Base-by-base conservation (phyloP, 768 basidiomycete genomes). In the Suillus tomentosus region DNA sequence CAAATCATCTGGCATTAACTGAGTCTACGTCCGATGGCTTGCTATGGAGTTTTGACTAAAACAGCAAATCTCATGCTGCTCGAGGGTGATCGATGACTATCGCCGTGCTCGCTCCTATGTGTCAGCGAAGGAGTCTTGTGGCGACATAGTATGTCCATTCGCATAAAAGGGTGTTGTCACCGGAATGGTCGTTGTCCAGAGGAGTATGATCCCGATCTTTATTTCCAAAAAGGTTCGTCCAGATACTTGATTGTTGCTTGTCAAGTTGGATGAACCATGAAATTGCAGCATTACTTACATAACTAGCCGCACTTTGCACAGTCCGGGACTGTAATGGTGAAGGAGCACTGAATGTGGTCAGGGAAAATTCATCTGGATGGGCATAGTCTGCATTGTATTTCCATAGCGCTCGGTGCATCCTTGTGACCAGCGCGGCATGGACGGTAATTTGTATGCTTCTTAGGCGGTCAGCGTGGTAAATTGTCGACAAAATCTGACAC, bases 331-430 rank as follows among this genome's bases (percentile, higher is more conserved):
- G 39, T 2, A 17, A 42, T 58, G 57, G 57, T 19, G 24, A 5
- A 27, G 40, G 17, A 13, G 57, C 40, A 8, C 8, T 13, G 24
- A 58, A 58, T 11, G 57, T 58, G 10, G 57, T 58, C 40, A 58
- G 17, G 17, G 57, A 17, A 42, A 19, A 58, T 58, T 40, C 22
- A 17, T 58, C 57, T 1, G 17, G 10, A 42, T 42, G 36, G 11
- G 57, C 17, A 19, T 19, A 31, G 5, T 42, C 11, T 42, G 27
- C 10, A 13, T 58, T 42, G 57, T 27, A 42, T 42, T 6, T 42
- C 57, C 57, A 58, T 31, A 58, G 24, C 6, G 40, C 3, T 19
- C 40, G 57, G 57, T 58, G 57, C 57, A 58, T 58, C 14, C 40
- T 19, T 2, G 57, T 58, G 17, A 58, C 57, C 17, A 58, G 17